Percentiles rank a stretch among this genome's conserved stretches.
Evolutionary conservation across 148 eudicot species (phyloP).

Genomic region (Fagopyrum tataricum): DNA sequence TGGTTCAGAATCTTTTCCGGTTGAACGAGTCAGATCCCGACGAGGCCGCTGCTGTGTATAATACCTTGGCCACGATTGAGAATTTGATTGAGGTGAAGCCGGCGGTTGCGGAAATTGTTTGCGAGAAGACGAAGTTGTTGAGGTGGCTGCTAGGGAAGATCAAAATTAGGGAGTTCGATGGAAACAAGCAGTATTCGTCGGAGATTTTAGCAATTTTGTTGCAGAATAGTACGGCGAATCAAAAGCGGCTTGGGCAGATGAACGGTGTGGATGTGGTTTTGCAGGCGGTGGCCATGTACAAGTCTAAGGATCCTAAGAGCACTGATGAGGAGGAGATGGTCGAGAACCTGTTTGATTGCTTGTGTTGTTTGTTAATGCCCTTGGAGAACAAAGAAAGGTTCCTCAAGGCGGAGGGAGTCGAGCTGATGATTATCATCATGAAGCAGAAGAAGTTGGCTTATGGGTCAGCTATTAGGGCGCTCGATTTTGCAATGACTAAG

Average conservation of each 20-base stretch:
- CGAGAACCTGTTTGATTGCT: constrained; percentile 94
- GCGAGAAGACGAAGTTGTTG: constrained; percentile 83
- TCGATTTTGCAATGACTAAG: constrained; percentile 94
- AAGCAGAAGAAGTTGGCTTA: constrained; percentile 94
- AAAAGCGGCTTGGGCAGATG: constrained; percentile 85
- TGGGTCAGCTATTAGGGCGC: constrained; percentile 86
- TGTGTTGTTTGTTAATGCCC: constrained; percentile 97
- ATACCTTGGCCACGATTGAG: constrained; percentile 61
- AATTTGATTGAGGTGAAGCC: constrained; percentile 92
- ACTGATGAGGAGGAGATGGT: constrained; percentile 98
- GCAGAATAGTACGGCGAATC: constrained; percentile 80
- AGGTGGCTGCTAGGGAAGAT: constrained; percentile 85
- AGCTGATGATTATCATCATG: constrained; percentile 96
- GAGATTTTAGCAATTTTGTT: constrained; percentile 93
- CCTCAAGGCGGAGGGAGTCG: constrained; percentile 94
- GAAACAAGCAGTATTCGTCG: constrained; percentile 91
- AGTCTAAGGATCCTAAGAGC: constrained; percentile 83
- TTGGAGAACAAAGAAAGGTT: constrained; percentile 97
- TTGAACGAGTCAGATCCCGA: constrained; percentile 66
- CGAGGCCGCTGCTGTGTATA: constrained; percentile 57
- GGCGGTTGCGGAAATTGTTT: constrained; percentile 70
- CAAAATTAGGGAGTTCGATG: constrained; percentile 85
- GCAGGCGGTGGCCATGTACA: constrained; percentile 94
- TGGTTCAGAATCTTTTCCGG: constrained; percentile 63
- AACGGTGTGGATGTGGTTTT: constrained; percentile 91